Evolutionary conservation across 176 grass and related monocot genomes (phyloP).

Genomic region (Canna indica): DNA sequence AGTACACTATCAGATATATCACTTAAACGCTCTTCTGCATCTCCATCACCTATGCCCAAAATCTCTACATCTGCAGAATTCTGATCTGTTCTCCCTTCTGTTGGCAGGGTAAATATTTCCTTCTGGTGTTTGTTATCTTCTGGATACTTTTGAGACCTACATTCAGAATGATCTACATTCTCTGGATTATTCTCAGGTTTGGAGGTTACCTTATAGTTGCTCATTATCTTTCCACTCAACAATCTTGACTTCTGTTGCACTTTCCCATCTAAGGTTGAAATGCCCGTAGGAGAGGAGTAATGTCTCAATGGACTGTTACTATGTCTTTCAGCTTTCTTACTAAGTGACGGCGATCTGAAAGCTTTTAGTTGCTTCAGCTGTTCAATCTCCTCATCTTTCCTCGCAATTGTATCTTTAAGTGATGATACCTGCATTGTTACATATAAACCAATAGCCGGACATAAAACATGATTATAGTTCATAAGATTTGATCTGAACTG

Average conservation of each 20-base stretch:
- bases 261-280: background rate
- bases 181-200: background rate
- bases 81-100: background rate
- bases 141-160: slow-evolving; percentile 1
- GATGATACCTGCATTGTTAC: slow-evolving; percentile 5
- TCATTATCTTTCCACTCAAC: background rate
- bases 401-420: slow-evolving; percentile 19
- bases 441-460: background rate
- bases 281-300: background rate
- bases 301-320: background rate
- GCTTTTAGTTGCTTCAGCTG: slow-evolving; percentile 2
- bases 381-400: slow-evolving; percentile 17
- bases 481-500: background rate
- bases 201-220: background rate
- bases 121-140: background rate
- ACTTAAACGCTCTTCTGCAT: slow-evolving; percentile 5
- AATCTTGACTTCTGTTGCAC: background rate
- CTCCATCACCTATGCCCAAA: slow-evolving; percentile 1
- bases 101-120: background rate
- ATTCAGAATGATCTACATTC: slow-evolving; percentile 13
- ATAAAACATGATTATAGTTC: background rate
- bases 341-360: background rate
- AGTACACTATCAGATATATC: slow-evolving; percentile 9
- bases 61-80: slow-evolving; percentile 5
- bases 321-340: background rate